Base-by-base conservation (phyloP, 805 yeast species). In the Sugiyamaella lignohabitans region DNA sequence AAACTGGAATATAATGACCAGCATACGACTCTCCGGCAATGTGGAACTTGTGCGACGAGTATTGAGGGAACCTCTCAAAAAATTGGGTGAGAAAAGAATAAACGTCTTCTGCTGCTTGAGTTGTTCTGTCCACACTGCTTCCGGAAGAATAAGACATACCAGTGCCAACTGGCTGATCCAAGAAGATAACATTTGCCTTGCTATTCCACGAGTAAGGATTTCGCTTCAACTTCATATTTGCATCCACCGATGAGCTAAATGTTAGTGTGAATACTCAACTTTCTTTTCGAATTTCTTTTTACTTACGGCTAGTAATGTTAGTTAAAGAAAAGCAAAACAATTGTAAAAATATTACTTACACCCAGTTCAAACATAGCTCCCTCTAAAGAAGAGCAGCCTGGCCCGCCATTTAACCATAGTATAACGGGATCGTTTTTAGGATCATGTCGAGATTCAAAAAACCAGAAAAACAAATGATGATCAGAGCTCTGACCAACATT, bases 341-440 rank as follows among this genome's bases (percentile, higher is more conserved):
- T n/a, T n/a, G n/a, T n/a, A n/a, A n/a, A n/a, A n/a, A 27, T 27
- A 8, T 3, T 27, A 27, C 32, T 27, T 20, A 97, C 95, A 21
- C 98, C 98, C 60, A 88, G 74, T 65, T 91, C 98, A 60, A 89
- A 87, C 58, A 91, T 79, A 48, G 89, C 70, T 5, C 97, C 97
- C 29, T 94, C 86, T 61, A 87, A 68, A 1, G 96, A 86, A 0
- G 96, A 86, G 63, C 97, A 89, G 10, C 97, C 97, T 32, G 97
- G 97, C 3, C 97, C 96, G 54, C 97, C 97, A 62, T 89, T 89
- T 57, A 89, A 72, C 98, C 96, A 88, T 55, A 91, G 72, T 46
- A 91, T 75, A 19, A 88, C 74, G 1, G 97, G 97, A 65, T 91
- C 97, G 45, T 71, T 85, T 45, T 65, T 67, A 3, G 97, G 97